Percentiles rank a stretch among this genome's conserved stretches.
Conservation (phyloP, 2,329 filamentous ascomycete genomes). For the Phaeophleospora eucalypticola region DNA sequence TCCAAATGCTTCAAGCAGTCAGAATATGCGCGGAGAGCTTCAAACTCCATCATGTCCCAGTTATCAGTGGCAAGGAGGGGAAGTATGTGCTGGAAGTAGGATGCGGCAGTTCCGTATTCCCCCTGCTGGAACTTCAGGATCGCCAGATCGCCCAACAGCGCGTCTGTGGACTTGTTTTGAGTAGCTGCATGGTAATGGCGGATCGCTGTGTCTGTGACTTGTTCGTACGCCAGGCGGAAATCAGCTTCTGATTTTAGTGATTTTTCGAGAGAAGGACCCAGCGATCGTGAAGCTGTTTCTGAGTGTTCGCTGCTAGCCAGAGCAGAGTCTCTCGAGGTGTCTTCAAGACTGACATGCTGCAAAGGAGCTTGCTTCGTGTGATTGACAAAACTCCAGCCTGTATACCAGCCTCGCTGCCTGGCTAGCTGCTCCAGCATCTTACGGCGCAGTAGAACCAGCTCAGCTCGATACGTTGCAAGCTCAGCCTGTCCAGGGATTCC, state of each 20-base stretch:
- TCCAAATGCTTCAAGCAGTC: slow-evolving; percentile 74
- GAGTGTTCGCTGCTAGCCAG: slow-evolving; percentile 4
- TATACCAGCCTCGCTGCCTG: slow-evolving; percentile 66
- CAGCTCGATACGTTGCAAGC: slow-evolving; percentile 75
- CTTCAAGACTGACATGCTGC: slow-evolving; percentile 38
- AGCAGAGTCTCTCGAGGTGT: slow-evolving; percentile 14
- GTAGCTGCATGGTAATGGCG: slow-evolving; percentile 78
- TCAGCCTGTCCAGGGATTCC: slow-evolving; percentile 61
- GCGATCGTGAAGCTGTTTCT: not conserved
- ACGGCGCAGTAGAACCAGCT: slow-evolving; percentile 74
- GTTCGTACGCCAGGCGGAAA: slow-evolving; percentile 45
- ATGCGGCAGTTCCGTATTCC: slow-evolving; percentile 69
- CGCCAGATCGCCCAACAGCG: slow-evolving; percentile 78
- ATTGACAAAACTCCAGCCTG: slow-evolving; percentile 60
- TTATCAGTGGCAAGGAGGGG: slow-evolving; percentile 72
- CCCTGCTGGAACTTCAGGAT: slow-evolving; percentile 67
- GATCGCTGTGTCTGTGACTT: slow-evolving; percentile 77
- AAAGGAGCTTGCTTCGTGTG: slow-evolving; percentile 25
- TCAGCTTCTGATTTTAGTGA: slow-evolving; percentile 35
- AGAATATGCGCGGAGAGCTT: slow-evolving; percentile 81
- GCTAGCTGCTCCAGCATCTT: slow-evolving; percentile 74
- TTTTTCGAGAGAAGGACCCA: slow-evolving; percentile 27
- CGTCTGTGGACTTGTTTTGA: slow-evolving; percentile 71
- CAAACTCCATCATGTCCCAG: slow-evolving; percentile 76
- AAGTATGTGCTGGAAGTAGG: slow-evolving; percentile 73